Evolutionary conservation across 2,329 filamentous ascomycete genomes (phyloP).

Genomic region (Dothideomycetes sp.): DNA sequence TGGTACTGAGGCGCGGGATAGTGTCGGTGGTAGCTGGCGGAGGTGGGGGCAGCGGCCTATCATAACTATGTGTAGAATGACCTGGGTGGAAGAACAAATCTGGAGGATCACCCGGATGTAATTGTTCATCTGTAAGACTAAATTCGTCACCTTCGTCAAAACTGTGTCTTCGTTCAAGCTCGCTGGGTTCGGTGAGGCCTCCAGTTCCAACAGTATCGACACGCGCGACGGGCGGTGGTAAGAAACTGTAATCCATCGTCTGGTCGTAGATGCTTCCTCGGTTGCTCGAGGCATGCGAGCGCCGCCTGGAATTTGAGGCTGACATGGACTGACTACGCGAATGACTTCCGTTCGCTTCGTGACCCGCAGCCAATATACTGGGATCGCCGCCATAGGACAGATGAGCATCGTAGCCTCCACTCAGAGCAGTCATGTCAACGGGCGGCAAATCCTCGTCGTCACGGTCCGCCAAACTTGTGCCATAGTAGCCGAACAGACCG

Average conservation of each 20-base stretch:
- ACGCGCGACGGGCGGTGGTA: slow-evolving; percentile 53
- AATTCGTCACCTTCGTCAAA: slow-evolving; percentile 89
- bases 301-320: slow-evolving; percentile 37
- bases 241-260: slow-evolving; percentile 44
- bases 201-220: slow-evolving; percentile 89
- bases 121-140: slow-evolving; percentile 33
- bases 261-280: slow-evolving; percentile 36
- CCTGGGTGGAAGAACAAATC: slow-evolving; percentile 90
- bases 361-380: slow-evolving; percentile 29
- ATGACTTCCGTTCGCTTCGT: slow-evolving; percentile 24
- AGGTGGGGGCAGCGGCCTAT: slow-evolving; percentile 53
- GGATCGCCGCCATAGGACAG: slow-evolving; percentile 52
- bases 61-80: slow-evolving; percentile 43
- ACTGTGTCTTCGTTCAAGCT: slow-evolving; percentile 59
- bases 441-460: slow-evolving; percentile 58
- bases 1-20: slow-evolving; percentile 31
- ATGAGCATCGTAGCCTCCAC: slow-evolving; percentile 59
- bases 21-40: slow-evolving; percentile 44
- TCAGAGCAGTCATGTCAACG: slow-evolving; percentile 66
- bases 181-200: slow-evolving; percentile 66
- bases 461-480: slow-evolving; percentile 23
- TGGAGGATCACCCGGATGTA: slow-evolving; percentile 52
- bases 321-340: slow-evolving; percentile 31
- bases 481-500: slow-evolving; percentile 24
- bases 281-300: slow-evolving; percentile 35